A percentile compares a stretch with the other conserved stretches of the same genome.
phyloP scores from a whole-genome alignment of 2,329 filamentous ascomycete genomes.

The Penicillium sp. region DNA sequence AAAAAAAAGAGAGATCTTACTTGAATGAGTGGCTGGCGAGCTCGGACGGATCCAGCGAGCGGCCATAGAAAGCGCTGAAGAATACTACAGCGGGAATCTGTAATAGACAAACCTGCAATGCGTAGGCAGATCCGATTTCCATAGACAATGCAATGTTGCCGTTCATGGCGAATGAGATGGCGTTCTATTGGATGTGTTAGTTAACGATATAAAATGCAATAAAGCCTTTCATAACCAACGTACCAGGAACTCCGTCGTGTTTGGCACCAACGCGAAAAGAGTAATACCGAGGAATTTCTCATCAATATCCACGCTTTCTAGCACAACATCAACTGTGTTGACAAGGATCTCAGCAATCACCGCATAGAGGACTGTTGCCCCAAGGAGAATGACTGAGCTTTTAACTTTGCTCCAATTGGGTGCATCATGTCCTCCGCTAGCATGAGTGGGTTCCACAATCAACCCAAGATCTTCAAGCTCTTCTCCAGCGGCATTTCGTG shows the following conservation, averaged over 20 bases:
- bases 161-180: conserved; percentile 99
- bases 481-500: conserved; percentile 36
- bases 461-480: conserved; percentile 50
- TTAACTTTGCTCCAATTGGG: conserved; percentile 95
- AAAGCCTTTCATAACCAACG: conserved; percentile 33
- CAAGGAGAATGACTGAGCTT: conserved; percentile 83
- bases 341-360: conserved; percentile 96
- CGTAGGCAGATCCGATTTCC: conserved; percentile 98
- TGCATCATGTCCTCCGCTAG: conserved; percentile 82
- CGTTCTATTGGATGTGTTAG: conserved; percentile 63
- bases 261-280: conserved; percentile 92
- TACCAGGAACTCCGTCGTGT: conserved; percentile 96
- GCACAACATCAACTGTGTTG: conserved; percentile 93
- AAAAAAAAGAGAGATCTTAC: conserved; percentile 35
- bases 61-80: conserved; percentile 75
- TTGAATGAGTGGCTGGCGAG: conserved; percentile 54
- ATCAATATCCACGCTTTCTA: conserved; percentile 85
- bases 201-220: background rate
- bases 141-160: conserved; percentile 97
- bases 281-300: conserved; percentile 98
- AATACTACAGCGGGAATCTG: conserved; percentile 91
- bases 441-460: conserved; percentile 41
- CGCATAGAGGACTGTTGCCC: conserved; percentile 89
- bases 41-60: conserved; percentile 54
- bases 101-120: conserved; percentile 89